Evolutionary conservation across 2,329 filamentous ascomycete species (phyloP), one percentile per base, ranked within the genome.

Genomic region (Aspergillus cejpii): DNA sequence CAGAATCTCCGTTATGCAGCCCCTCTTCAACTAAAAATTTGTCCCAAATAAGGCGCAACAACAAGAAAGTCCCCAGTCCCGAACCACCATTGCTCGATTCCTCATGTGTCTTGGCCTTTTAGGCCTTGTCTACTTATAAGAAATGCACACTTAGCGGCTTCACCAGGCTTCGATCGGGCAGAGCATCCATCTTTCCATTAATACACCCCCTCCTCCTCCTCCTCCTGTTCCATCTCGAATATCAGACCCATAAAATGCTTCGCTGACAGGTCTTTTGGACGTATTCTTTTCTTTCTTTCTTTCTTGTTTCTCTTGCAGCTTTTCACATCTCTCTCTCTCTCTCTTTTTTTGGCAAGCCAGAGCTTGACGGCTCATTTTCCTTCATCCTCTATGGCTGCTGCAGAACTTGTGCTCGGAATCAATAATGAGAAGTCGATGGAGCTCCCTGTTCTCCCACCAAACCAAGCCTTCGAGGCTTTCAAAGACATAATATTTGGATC

Each of bases 401-500:
- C 58, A 50, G 62, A 67, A 53, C 60, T 63, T 62, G 60, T 61
- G 52, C 59, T 62, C 59, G 57, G 61, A 39, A 56, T 62, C 52
- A 55, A 60, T 49, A 61, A 67, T 67, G 65, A 66, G 48, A 65
- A 61, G 53, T 52, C 64, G 38, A 66, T 70, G 60, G 67, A 70
- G 44, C 53, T 69, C 24, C 62, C 67, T 45, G 56, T 63, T 41
- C 57, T 69, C 17, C 64, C 66, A 12, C 64, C 64, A 41, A 68
- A 67, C 45, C 75, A 80, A 58, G 74, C 74, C 39, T 55, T 75
- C 23, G 84, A 92, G 59, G 87, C 87, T 4, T 60, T 91, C 31
- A 90, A 95, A 67, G 90, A 97, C 61, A 80, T 98, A 44, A 62
- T 84, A 8, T 97, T 88, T 65, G 92, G 92, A 64, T 96, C 91